These are phyloP conservation scores for Nelumbo lutea DNA, from an alignment of 164 flowering plant species.

Conservation along the genomic window DNA sequence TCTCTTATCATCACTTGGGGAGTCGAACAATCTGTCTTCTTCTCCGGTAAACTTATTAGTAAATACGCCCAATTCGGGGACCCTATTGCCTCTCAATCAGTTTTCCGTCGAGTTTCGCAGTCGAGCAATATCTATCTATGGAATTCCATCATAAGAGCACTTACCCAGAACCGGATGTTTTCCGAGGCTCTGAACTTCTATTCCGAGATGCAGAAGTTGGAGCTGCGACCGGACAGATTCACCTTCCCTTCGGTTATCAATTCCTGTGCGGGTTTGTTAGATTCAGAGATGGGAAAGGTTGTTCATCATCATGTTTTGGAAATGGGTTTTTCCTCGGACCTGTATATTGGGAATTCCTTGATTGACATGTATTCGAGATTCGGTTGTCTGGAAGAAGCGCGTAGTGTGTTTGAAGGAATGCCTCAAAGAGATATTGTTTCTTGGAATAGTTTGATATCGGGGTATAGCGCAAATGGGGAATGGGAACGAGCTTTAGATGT, in stretches of 20 bases:
- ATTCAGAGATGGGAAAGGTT: constrained; percentile 29
- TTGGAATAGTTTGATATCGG: constrained; percentile 50
- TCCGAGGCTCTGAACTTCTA: constrained; percentile 33
- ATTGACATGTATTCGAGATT: constrained; percentile 41
- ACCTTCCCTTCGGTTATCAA: constrained; percentile 54
- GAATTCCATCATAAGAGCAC: constrained; percentile 55
- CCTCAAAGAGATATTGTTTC: constrained; percentile 35
- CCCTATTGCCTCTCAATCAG: constrained; percentile 23
- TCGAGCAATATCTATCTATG: constrained; percentile 33
- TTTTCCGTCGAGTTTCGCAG: constrained; percentile 31
- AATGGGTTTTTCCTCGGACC: constrained; percentile 42
- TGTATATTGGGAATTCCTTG: constrained; percentile 47
- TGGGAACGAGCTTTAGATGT: constrained; percentile 27
- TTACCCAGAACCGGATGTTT: constrained; percentile 36
- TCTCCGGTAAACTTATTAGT: constrained; percentile 44
- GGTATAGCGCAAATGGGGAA: constrained; percentile 28
- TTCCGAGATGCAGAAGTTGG: constrained; percentile 22
- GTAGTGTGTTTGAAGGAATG: constrained; percentile 42
- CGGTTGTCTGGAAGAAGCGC: constrained; percentile 27
- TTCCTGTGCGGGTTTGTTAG: constrained; percentile 36
- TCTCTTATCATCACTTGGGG: constrained; percentile 33
- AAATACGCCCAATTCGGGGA: constrained; percentile 39
- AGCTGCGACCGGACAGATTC: constrained; percentile 31
- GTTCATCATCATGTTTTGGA: constrained; percentile 34
- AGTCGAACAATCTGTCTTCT: constrained; percentile 27